These are phyloP conservation scores for Syzygium malaccense DNA, from an alignment of 441 rosid species.

Conservation along the genomic window DNA sequence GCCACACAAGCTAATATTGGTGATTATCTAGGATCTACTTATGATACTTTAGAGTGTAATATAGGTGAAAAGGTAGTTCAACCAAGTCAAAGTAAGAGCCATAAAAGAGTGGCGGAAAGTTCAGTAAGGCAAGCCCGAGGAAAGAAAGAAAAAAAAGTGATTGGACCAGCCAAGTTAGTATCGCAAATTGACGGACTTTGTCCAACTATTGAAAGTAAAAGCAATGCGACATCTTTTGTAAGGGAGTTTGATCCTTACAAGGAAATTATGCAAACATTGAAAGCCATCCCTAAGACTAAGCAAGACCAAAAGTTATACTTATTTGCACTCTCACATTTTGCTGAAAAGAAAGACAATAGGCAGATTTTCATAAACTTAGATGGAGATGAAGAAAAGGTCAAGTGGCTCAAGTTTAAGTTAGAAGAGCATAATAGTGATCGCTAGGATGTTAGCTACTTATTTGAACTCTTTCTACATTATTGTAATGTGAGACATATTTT, in stretches of 20 bases:
- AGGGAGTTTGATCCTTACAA: background rate
- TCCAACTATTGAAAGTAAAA: no score
- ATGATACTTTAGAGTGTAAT: no score
- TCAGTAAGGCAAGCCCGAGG: background rate
- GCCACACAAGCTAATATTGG: background rate
- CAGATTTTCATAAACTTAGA: no score
- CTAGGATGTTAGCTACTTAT: no score
- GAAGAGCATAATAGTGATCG: no score
- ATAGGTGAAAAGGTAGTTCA: fast-evolving
- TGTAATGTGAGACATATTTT: no score
- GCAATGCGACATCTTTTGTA: background rate
- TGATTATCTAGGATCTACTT: no score
- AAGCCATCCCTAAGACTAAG: no score
- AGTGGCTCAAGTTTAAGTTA: background rate
- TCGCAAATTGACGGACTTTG: no score
- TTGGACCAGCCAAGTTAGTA: fast-evolving
- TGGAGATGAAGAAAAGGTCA: background rate
- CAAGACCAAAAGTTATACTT: background rate
- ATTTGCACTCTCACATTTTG: background rate
- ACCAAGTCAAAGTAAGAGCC: background rate
- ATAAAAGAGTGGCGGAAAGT: background rate
- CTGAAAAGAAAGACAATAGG: background rate
- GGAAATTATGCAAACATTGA: no score
- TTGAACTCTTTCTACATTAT: background rate
- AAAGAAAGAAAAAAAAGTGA: no score